These are phyloP conservation scores for Penicillium rolfsii DNA, from an alignment of 2,329 filamentous ascomycete genomes.

Conservation along the genomic window DNA sequence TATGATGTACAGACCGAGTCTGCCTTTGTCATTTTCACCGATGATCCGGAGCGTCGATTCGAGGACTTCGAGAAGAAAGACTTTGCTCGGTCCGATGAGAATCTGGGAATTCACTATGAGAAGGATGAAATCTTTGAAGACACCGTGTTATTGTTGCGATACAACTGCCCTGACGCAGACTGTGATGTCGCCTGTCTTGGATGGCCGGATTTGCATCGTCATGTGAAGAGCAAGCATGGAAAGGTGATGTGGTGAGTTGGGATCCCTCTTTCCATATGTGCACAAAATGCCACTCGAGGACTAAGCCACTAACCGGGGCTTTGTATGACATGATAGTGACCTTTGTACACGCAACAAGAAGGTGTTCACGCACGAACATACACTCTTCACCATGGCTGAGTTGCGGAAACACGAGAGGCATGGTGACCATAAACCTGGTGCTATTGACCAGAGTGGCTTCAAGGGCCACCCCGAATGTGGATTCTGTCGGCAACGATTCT, in stretches of 20 bases:
- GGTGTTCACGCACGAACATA: slow-evolving; percentile 97
- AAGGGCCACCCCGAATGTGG: slow-evolving; percentile 92
- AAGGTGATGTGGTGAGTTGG: slow-evolving; percentile 74
- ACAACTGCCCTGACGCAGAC: slow-evolving; percentile 86
- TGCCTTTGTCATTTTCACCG: slow-evolving; percentile 84
- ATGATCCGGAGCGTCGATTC: slow-evolving; percentile 77
- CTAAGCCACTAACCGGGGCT: slow-evolving; percentile 2
- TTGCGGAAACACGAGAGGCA: slow-evolving; percentile 85
- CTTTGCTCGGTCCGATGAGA: slow-evolving; percentile 77
- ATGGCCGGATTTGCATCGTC: slow-evolving; percentile 76
- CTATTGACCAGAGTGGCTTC: slow-evolving; percentile 91
- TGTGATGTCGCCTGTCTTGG: slow-evolving; percentile 85
- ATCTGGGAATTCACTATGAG: slow-evolving; percentile 89
- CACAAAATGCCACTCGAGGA: not conserved
- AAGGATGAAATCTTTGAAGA: slow-evolving; percentile 89
- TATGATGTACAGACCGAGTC: slow-evolving; percentile 45
- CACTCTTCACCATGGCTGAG: slow-evolving; percentile 80
- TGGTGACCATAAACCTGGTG: slow-evolving; percentile 88
- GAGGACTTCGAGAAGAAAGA: slow-evolving; percentile 78
- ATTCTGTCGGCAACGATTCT: slow-evolving; percentile 90
- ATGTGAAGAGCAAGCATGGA: slow-evolving; percentile 79
- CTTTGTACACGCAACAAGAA: slow-evolving; percentile 94
- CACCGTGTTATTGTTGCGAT: slow-evolving; percentile 81
- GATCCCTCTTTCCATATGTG: not conserved
- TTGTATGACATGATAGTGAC: slow-evolving; percentile 56